Evolutionary conservation across 139 green algal genomes (phyloP).

Genomic region (Chlorella ohadii): DNA sequence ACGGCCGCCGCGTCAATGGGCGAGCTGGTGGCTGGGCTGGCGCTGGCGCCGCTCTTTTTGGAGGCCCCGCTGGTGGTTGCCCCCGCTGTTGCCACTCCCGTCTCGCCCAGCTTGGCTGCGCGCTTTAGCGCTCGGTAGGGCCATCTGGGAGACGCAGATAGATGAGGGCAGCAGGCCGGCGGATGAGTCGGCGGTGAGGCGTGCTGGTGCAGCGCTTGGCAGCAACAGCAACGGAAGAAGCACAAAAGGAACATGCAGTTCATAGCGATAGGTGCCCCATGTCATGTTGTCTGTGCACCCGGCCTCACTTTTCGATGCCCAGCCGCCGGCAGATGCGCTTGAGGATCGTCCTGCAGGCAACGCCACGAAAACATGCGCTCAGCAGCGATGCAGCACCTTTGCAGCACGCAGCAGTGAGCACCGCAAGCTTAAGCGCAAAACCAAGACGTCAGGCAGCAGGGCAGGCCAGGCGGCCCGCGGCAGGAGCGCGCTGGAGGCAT

Average conservation of each 20-base stretch:
- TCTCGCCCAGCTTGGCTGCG: conserved; percentile 2
- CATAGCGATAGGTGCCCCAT: too few species aligned
- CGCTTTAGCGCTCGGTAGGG: conserved; percentile 26
- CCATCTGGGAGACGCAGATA: background rate
- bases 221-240: too few species aligned
- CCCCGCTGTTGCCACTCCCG: background rate
- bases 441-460: too few species aligned
- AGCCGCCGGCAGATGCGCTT: conserved; percentile 36
- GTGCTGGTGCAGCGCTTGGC: background rate
- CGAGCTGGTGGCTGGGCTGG: too few species aligned
- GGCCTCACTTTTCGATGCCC: conserved; percentile 26
- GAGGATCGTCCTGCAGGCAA: conserved; percentile 3
- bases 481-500: too few species aligned
- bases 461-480: too few species aligned
- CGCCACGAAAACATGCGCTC: too few species aligned
- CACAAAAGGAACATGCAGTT: too few species aligned
- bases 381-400: too few species aligned
- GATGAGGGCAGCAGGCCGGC: background rate
- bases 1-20: background rate
- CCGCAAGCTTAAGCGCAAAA: too few species aligned
- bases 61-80: background rate
- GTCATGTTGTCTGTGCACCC: background rate
- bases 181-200: background rate
- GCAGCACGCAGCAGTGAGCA: too few species aligned
- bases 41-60: too few species aligned